phyloP scores from a whole-genome alignment of 768 basidiomycete species.

The Suillus bovinus region DNA sequence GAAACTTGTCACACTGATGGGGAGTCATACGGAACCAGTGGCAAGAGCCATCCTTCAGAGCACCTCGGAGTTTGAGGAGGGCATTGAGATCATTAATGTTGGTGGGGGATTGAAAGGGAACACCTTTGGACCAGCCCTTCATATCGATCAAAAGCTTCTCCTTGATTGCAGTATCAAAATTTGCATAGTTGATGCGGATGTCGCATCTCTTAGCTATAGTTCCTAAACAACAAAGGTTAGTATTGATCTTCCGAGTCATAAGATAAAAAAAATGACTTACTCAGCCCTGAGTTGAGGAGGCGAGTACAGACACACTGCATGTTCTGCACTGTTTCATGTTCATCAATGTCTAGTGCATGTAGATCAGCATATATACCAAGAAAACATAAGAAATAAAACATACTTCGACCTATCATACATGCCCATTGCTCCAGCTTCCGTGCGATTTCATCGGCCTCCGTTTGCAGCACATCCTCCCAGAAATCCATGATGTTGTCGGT shows the following conservation, averaged over 20 bases:
- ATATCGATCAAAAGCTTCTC: conserved; percentile 2
- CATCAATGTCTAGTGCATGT: not conserved
- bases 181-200: conserved; percentile 1
- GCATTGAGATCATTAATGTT: not conserved
- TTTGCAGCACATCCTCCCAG: conserved; percentile 11
- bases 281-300: not conserved
- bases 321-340: not conserved
- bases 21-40: conserved; percentile 6
- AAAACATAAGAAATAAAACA: not conserved
- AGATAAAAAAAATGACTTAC: conserved; percentile 1
- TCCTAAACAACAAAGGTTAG: not conserved
- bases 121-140: conserved; percentile 9
- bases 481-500: conserved; percentile 13
- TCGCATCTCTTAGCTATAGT: not conserved
- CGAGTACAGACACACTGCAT: not conserved
- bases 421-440: conserved; percentile 10
- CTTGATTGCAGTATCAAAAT: conserved; percentile 10
- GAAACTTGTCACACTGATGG: too few species aligned
- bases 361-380: not conserved
- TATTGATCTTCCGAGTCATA: not conserved
- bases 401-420: conserved; percentile 8
- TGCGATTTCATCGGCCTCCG: conserved; percentile 6
- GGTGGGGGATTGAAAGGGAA: conserved; percentile 10
- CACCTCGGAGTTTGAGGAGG: not conserved
- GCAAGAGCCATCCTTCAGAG: conserved; percentile 3